Base-by-base conservation (phyloP, 345 rosid species). In the Ceriops decandra region DNA sequence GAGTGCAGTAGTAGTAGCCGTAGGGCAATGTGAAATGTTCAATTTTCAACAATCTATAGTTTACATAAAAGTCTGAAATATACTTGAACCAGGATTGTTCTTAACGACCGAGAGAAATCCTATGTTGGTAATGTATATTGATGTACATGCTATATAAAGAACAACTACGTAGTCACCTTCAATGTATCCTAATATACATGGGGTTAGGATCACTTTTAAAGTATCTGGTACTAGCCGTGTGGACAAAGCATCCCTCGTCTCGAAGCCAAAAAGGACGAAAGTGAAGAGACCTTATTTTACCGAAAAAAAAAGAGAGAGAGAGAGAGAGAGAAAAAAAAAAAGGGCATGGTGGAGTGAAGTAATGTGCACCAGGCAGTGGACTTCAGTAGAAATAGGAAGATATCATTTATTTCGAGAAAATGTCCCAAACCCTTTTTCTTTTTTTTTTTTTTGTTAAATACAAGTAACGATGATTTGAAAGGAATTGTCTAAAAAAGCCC, bases 381-480 rank as follows among this genome's bases (percentile, higher is more conserved):
- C 56, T 80, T 76, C 59, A 64, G 64, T 68, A 68, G 33, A 62
- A 71, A 51, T 68, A 69, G 80, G 42, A 69, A 79, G 19, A 42
- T 15, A 11, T 10, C 42, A 49, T 65, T 63, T 38, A 63, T 71
- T 51, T 47, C 32, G 1, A 38, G 74, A 76, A 72, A 72, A 67
- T 60, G 22, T 69, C 57, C 61, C 57, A 36, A 56, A 53, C 63
- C 21, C 20, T 27, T 60, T 70, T 71, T 22, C 24, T 24, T 24
- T 24, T 77, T 42, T 42, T 38, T 10, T 0, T 52, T 42, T 42
- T 38, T 10, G 0, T 52, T n/a, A 81, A 33, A 4, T 31, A 33
- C 15, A 80, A 72, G 81, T 67, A 67, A 78, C 78, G 75, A 83
- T 80, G 80, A 68, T 75, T 78, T 64, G 24, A 71, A 72, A 79